Percentiles rank a stretch among this genome's conserved stretches.
phyloP scores from a whole-genome alignment of 2,329 filamentous ascomycete species.

The Diaporthe sp. region DNA sequence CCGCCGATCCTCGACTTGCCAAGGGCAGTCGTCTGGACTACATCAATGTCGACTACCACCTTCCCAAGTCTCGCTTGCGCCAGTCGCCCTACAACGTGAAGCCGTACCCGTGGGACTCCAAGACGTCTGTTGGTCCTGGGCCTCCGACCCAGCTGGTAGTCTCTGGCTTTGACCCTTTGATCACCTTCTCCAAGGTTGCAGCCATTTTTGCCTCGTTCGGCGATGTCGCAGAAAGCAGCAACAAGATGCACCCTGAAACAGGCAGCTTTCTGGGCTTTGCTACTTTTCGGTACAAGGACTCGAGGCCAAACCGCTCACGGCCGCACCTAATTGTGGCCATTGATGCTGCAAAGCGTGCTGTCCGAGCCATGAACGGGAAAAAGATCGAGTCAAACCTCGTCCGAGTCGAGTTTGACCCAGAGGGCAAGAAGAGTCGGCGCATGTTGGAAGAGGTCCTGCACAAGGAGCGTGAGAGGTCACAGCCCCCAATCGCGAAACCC shows the following conservation, averaged over 20 bases:
- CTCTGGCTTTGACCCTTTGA: slow-evolving; percentile 94
- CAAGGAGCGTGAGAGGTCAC: slow-evolving; percentile 72
- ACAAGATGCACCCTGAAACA: slow-evolving; percentile 94
- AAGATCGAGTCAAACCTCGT: slow-evolving; percentile 83
- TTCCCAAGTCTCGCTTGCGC: slow-evolving; percentile 76
- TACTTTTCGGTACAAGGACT: slow-evolving; percentile 88
- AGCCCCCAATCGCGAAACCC: slow-evolving; percentile 42
- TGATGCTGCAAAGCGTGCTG: slow-evolving; percentile 83
- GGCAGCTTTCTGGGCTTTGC: slow-evolving; percentile 95
- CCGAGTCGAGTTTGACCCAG: slow-evolving; percentile 87
- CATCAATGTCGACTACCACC: slow-evolving; percentile 76
- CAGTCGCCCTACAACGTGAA: slow-evolving; percentile 82
- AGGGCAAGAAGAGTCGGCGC: slow-evolving; percentile 83
- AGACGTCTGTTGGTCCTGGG: slow-evolving; percentile 86
- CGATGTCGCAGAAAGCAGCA: slow-evolving; percentile 89
- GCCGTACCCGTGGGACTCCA: slow-evolving; percentile 83
- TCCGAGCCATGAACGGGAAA: slow-evolving; percentile 80
- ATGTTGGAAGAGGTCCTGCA: slow-evolving; percentile 81
- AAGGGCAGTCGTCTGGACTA: slow-evolving; percentile 73
- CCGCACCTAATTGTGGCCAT: slow-evolving; percentile 72
- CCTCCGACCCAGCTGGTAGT: slow-evolving; percentile 93
- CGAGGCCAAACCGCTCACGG: slow-evolving; percentile 64
- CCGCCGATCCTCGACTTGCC: slow-evolving; percentile 82
- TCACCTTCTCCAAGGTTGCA: slow-evolving; percentile 80
- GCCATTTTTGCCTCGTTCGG: slow-evolving; percentile 84